Conservation (phyloP, 352 stramenopile species). For the Thraustochytrium sp. region DNA sequence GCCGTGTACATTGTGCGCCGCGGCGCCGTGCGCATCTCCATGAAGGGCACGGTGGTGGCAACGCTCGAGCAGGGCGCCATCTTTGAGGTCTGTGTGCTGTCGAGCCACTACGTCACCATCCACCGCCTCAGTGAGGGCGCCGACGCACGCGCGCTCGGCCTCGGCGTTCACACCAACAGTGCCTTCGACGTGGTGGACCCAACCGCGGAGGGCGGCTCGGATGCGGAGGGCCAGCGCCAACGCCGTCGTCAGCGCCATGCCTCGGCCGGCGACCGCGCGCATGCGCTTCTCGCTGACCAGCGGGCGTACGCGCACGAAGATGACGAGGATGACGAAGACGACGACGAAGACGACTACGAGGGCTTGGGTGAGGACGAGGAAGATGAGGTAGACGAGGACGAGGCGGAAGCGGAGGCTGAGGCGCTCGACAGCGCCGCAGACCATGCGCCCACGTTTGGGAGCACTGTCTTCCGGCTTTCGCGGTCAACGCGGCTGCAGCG, state of each 20-base stretch:
- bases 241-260: too few relatives aligned
- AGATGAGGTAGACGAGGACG: conserved; percentile 1
- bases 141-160: background rate
- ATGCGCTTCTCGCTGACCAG: too few relatives aligned
- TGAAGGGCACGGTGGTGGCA: conserved; percentile 11
- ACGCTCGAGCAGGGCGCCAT: conserved; percentile 9
- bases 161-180: background rate
- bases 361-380: background rate
- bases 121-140: background rate
- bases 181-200: background rate
- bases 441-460: too few relatives aligned
- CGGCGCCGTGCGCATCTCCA: conserved; percentile 6
- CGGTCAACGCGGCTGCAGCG: too few relatives aligned
- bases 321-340: too few relatives aligned
- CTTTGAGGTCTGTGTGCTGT: conserved; percentile 7
- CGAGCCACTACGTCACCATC: conserved; percentile 29
- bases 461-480: too few relatives aligned
- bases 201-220: background rate
- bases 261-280: too few relatives aligned
- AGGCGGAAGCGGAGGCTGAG: background rate
- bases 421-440: background rate
- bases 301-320: too few relatives aligned
- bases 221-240: background rate
- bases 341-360: background rate
- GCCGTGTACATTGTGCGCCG: conserved; percentile 18